Evolutionary conservation across 2,329 filamentous ascomycete genomes (phyloP).

Genomic region (Saccharata proteae): DNA sequence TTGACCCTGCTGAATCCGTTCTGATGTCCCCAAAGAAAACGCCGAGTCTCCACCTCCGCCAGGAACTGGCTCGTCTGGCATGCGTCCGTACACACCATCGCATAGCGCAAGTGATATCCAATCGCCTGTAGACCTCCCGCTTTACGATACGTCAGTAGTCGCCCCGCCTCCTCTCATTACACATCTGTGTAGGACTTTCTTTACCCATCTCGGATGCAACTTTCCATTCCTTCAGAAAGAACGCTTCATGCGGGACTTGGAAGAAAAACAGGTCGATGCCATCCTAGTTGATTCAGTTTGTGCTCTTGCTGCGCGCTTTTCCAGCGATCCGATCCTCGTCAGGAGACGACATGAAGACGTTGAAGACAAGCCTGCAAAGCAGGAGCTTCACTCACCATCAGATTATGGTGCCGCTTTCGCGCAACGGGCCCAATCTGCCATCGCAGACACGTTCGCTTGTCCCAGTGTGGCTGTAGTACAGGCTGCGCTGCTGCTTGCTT

Average conservation of each 20-base stretch:
- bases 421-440: constrained; percentile 68
- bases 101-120: constrained; percentile 30
- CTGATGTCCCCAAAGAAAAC: too few species aligned
- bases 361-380: constrained; percentile 10
- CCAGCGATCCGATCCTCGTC: constrained; percentile 43
- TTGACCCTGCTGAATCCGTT: too few species aligned
- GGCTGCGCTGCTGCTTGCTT: constrained; percentile 70
- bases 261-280: constrained; percentile 69
- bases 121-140: constrained; percentile 41
- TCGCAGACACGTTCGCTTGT: constrained; percentile 71
- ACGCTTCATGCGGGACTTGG: constrained; percentile 61
- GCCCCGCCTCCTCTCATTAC: constrained; percentile 66
- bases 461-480: constrained; percentile 76
- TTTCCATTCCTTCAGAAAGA: constrained; percentile 69
- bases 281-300: constrained; percentile 83
- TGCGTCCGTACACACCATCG: constrained; percentile 13
- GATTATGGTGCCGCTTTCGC: constrained; percentile 70
- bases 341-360: constrained; percentile 18
- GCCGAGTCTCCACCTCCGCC: neutral
- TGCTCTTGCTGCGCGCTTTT: constrained; percentile 70
- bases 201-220: constrained; percentile 69
- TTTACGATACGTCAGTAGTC: constrained; percentile 63
- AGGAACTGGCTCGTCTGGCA: constrained; percentile 2
- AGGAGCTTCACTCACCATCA: constrained; percentile 31
- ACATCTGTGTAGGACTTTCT: constrained; percentile 69